Conservation (phyloP, 2,329 filamentous ascomycete species). For the Phyllosticta citribraziliensis region DNA sequence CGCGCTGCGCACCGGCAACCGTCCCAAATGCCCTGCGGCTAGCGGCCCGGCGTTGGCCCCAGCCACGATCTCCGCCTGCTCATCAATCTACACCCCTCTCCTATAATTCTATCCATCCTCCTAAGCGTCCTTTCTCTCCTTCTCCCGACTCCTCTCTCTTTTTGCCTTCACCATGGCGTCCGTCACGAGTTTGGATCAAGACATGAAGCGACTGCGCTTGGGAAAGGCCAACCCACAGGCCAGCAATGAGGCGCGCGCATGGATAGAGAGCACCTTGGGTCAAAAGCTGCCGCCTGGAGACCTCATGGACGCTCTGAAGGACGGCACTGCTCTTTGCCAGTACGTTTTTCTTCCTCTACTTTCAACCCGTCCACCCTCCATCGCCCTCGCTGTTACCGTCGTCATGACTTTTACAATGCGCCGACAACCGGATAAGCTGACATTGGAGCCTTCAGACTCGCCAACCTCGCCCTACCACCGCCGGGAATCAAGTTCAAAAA, state of each 20-base stretch:
- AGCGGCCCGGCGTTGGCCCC: background rate
- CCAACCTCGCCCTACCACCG: constrained; percentile 67
- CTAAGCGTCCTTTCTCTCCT: background rate
- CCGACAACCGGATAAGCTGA: background rate
- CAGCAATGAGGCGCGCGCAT: constrained; percentile 71
- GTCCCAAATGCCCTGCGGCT: background rate
- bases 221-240: constrained; percentile 88
- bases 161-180: constrained; percentile 61
- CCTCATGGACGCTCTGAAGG: constrained; percentile 75
- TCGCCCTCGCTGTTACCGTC: background rate
- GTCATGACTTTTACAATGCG: background rate
- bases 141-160: background rate
- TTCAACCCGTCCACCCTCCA: constrained; percentile 14
- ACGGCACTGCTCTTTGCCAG: constrained; percentile 90
- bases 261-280: constrained; percentile 76
- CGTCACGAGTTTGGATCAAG: constrained; percentile 85
- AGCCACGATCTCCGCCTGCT: background rate
- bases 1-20: background rate
- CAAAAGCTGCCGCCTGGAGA: constrained; percentile 64
- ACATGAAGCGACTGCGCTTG: constrained; percentile 85
- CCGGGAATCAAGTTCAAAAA: constrained; percentile 83
- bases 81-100: background rate
- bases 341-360: constrained; percentile 29
- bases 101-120: background rate
- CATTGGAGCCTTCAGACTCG: constrained; percentile 47